Evolutionary conservation across 2,329 filamentous ascomycete species (phyloP).

Genomic region (Hypoxylon sp.): DNA sequence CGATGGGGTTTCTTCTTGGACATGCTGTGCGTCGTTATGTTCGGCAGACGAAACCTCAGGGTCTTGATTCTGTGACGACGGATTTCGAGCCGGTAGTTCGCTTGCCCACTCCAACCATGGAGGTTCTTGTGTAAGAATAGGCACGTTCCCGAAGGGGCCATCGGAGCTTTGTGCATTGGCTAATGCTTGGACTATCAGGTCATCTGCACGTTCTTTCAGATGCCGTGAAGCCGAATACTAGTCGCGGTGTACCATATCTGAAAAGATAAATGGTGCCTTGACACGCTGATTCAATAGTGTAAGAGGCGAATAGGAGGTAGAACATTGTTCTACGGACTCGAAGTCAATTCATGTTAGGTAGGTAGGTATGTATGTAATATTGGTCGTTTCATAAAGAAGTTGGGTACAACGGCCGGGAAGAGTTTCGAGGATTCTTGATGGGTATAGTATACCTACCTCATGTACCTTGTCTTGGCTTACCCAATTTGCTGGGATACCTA

Average conservation of each 20-base stretch:
- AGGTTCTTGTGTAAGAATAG: not conserved
- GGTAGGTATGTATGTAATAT: too few species aligned
- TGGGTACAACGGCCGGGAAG: not conserved
- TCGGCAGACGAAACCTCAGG: not conserved
- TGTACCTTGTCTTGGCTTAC: slow-evolving; percentile 1
- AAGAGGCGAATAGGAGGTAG: not conserved
- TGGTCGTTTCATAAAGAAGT: not conserved
- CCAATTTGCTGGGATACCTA: not conserved
- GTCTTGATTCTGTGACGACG: not conserved
- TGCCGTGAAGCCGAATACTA: not conserved
- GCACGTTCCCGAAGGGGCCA: not conserved
- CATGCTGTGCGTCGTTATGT: not conserved
- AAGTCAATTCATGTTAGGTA: not conserved
- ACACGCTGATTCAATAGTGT: not conserved
- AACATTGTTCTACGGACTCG: not conserved
- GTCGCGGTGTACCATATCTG: not conserved
- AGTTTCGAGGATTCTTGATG: not conserved
- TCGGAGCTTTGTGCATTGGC: not conserved
- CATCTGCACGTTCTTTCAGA: not conserved
- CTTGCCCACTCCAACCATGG: not conserved
- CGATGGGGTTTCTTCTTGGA: not conserved
- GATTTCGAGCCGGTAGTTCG: not conserved
- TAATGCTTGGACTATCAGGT: not conserved
- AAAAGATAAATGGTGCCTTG: not conserved
- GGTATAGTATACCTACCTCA: not conserved